Conservation (phyloP, 495 filamentous ascomycete genomes). For the Aspergillus leporis region DNA sequence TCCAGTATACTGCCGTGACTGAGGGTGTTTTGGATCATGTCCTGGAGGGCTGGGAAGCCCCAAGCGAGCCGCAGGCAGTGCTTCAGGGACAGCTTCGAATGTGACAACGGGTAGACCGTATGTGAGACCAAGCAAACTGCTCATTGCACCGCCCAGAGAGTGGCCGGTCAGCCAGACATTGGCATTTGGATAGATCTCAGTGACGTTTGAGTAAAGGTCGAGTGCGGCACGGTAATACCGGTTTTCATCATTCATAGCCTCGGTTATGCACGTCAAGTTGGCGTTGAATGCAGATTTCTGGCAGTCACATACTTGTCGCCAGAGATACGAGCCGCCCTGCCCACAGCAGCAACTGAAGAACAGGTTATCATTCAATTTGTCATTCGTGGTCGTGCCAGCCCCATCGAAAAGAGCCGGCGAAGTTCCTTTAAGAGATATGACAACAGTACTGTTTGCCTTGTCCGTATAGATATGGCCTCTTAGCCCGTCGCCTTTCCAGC, state of each 20-base stretch:
- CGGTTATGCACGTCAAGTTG: slow-evolving; percentile 82
- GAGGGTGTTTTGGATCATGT: slow-evolving; percentile 64
- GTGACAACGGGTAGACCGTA: slow-evolving; percentile 86
- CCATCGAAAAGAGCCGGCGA: slow-evolving; percentile 91
- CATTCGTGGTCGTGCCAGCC: slow-evolving; percentile 91
- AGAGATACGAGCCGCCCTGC: slow-evolving; percentile 83
- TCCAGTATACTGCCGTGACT: slow-evolving; percentile 69
- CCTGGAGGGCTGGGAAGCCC: slow-evolving; percentile 87
- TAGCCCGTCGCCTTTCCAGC: slow-evolving; percentile 87
- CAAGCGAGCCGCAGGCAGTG: slow-evolving; percentile 78
- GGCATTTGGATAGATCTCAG: slow-evolving; percentile 79
- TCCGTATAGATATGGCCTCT: slow-evolving; percentile 92
- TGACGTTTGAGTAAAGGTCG: slow-evolving; percentile 90
- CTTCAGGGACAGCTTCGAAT: slow-evolving; percentile 89
- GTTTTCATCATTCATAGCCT: slow-evolving; percentile 75
- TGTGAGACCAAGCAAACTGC: slow-evolving; percentile 82
- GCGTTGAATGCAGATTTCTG: slow-evolving; percentile 80
- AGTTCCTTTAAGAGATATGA: slow-evolving; percentile 92
- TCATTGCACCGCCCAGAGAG: slow-evolving; percentile 86
- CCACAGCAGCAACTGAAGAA: slow-evolving; percentile 98
- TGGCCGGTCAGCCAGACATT: slow-evolving; percentile 89
- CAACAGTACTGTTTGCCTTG: slow-evolving; percentile 77
- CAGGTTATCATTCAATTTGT: slow-evolving; percentile 96
- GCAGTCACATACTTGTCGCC: slow-evolving; percentile 91
- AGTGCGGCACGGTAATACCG: slow-evolving; percentile 85